Evolutionary conservation across 768 basidiomycete genomes (phyloP).

Genomic region (Lactarius quietus): DNA sequence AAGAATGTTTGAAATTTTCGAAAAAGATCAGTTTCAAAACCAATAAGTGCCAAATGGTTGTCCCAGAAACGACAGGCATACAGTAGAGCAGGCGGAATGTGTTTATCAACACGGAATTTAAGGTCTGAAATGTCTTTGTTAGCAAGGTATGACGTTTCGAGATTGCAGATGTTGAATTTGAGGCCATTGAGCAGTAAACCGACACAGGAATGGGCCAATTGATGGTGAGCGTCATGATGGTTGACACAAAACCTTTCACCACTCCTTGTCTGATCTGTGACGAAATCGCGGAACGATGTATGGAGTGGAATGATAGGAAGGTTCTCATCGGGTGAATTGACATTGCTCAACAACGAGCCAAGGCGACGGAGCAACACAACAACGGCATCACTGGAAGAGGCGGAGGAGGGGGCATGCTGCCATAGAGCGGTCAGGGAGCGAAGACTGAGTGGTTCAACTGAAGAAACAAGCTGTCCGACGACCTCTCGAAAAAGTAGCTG

Average conservation of each 20-base stretch:
- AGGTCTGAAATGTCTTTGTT: neutral
- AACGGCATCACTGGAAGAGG: neutral
- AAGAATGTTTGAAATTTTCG: neutral
- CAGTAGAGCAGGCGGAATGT: neutral
- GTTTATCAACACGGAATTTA: neutral
- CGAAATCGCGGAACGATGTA: conserved; percentile 1
- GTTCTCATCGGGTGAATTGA: neutral
- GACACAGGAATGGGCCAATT: neutral
- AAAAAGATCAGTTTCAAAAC: neutral
- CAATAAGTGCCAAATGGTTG: neutral
- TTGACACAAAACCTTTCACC: neutral
- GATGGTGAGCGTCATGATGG: neutral
- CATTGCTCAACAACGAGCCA: conserved; percentile 5
- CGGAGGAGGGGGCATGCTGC: too few relatives aligned
- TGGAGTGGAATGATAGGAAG: neutral
- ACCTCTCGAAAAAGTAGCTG: neutral
- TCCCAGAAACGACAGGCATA: conserved; percentile 11
- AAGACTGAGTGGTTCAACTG: neutral
- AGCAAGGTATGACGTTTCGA: neutral
- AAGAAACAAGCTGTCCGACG: neutral
- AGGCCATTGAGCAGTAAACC: neutral
- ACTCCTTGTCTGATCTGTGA: neutral
- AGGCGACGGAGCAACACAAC: neutral
- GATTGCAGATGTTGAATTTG: conserved; percentile 6
- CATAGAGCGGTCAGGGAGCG: neutral